phyloP scores from a whole-genome alignment of 2,329 filamentous ascomycete species.

The Alternaria novae-zelandiae region DNA sequence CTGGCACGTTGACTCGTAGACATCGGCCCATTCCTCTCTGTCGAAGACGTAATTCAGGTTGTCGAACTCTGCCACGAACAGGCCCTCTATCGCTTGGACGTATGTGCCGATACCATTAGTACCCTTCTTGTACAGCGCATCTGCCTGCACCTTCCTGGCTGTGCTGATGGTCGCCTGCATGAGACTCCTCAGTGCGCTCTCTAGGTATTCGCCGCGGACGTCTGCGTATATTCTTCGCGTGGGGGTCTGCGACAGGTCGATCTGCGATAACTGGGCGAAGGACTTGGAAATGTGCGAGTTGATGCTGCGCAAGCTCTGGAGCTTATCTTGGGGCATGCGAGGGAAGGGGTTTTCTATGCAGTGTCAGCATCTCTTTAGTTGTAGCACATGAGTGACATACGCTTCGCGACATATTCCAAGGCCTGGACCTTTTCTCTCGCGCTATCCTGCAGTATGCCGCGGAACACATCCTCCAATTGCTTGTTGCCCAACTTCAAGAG shows the following conservation, averaged over 20 bases:
- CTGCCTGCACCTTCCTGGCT: conserved; percentile 74
- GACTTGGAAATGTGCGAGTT: conserved; percentile 76
- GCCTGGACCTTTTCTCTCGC: conserved; percentile 79
- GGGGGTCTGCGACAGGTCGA: conserved; percentile 64
- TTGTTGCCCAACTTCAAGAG: conserved; percentile 80
- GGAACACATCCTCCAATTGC: conserved; percentile 84
- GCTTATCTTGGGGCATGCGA: conserved; percentile 75
- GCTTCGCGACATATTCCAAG: conserved; percentile 89
- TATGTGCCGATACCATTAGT: conserved; percentile 93
- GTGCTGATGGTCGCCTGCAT: conserved; percentile 82
- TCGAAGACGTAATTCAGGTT: conserved; percentile 88
- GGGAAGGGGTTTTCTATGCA: conserved; percentile 73
- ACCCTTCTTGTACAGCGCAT: conserved; percentile 84
- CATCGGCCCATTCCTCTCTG: conserved; percentile 80
- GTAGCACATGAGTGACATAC: conserved; percentile 51
- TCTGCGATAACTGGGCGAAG: conserved; percentile 56
- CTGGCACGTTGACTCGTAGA: conserved; percentile 81
- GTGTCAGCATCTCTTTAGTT: conserved; percentile 14
- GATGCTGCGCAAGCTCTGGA: conserved; percentile 78
- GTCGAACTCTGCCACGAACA: conserved; percentile 88
- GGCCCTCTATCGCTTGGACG: conserved; percentile 82
- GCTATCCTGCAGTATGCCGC: conserved; percentile 78
- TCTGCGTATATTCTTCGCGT: conserved; percentile 86
- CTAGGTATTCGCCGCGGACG: conserved; percentile 85
- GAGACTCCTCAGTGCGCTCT: conserved; percentile 80